These are phyloP conservation scores for Blastocystis sp. DNA, from an alignment of 352 stramenopile species.

Conservation along the genomic window DNA sequence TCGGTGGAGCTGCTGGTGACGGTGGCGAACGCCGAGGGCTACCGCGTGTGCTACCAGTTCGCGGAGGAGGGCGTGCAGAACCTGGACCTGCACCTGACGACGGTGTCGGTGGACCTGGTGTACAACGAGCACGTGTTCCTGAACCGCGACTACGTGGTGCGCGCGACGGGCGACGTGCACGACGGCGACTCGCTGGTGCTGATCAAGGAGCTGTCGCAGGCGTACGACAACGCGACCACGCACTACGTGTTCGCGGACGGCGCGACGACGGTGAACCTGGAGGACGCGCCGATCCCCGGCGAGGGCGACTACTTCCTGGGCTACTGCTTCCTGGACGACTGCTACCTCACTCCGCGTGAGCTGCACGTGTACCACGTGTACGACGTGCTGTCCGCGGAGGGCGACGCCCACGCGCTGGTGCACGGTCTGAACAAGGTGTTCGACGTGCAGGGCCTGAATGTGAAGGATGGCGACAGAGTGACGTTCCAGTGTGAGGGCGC, in stretches of 20 bases:
- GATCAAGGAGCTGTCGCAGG: background rate
- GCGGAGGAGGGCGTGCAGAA: background rate
- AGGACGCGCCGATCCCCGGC: background rate
- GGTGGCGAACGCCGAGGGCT: background rate
- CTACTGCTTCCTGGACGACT: constrained; percentile 64
- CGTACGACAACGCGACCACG: background rate
- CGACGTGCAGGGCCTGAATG: constrained; percentile 11
- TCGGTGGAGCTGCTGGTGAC: constrained; percentile 17
- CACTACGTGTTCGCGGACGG: background rate
- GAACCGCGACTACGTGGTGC: constrained; percentile 2
- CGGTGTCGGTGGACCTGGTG: background rate
- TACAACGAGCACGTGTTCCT: constrained; percentile 32
- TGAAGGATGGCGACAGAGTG: constrained; percentile 44
- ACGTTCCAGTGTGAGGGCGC: constrained; percentile 19
- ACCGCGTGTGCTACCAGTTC: constrained; percentile 40
- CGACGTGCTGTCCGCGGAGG: constrained; percentile 28
- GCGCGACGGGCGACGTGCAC: background rate
- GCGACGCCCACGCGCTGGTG: constrained; percentile 32
- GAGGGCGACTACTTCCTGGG: constrained; percentile 41
- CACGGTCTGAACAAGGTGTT: constrained; percentile 50
- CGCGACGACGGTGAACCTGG: background rate
- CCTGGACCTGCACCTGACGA: background rate
- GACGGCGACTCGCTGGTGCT: constrained; percentile 19
- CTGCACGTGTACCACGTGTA: constrained; percentile 16
- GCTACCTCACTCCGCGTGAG: constrained; percentile 22